A percentile compares a stretch with the other conserved stretches of the same genome.
These are phyloP conservation scores for Dothiorella sarmentorum DNA, from an alignment of 2,329 filamentous ascomycete genomes.

Conservation along the genomic window DNA sequence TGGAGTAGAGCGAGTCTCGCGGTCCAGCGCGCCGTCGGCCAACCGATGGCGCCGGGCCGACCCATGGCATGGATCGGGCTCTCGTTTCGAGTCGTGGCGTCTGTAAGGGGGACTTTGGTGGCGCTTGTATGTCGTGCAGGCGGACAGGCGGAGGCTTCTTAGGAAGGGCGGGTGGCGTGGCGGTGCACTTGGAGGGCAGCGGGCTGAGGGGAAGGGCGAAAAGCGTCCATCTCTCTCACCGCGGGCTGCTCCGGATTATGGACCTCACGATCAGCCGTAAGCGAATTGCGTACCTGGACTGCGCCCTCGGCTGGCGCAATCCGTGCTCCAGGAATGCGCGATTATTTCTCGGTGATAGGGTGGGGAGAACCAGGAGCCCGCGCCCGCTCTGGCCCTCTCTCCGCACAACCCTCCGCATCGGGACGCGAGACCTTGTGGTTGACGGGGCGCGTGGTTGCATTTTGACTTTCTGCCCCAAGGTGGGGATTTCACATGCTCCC, in stretches of 20 bases:
- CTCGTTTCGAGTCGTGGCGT: not conserved
- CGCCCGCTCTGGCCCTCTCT: not conserved
- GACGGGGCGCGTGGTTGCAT: not conserved
- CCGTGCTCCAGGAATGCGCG: conserved; percentile 13
- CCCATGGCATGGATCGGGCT: conserved; percentile 7
- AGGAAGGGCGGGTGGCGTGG: not conserved
- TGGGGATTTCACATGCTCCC: not conserved
- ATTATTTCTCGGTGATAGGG: conserved; percentile 5
- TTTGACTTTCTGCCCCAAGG: not conserved
- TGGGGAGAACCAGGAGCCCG: not conserved
- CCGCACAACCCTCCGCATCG: conserved; percentile 6
- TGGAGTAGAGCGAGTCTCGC: not conserved
- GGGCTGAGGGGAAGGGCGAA: not conserved
- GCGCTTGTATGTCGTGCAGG: not conserved
- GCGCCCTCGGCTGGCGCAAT: conserved; percentile 16
- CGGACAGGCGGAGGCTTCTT: too few species aligned
- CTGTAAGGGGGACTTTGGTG: not conserved
- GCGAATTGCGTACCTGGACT: conserved; percentile 9
- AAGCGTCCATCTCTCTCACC: not conserved
- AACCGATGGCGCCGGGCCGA: conserved; percentile 14
- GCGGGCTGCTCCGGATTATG: not conserved
- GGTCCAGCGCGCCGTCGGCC: conserved; percentile 12
- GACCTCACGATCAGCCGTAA: not conserved
- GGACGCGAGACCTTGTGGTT: not conserved
- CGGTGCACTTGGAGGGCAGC: not conserved